Evolutionary conservation across 2,329 filamentous ascomycete species (phyloP), one percentile per base, ranked within the genome.

Genomic region (Zymoseptoria tritici): DNA sequence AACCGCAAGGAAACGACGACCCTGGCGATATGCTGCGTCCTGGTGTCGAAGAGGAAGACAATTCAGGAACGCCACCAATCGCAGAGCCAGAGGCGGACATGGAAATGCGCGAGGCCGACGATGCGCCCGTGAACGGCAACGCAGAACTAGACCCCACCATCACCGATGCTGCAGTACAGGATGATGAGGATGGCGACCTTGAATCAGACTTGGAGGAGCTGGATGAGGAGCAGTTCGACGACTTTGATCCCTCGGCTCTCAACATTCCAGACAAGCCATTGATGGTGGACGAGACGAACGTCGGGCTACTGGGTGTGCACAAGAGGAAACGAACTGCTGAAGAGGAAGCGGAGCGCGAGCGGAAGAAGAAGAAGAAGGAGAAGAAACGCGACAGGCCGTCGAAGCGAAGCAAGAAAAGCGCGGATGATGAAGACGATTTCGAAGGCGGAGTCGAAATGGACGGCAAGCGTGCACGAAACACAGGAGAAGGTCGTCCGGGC

Each of bases 251-350:
- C 0, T 79, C 78, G 59, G 81, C 83, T 57, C 79, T 87, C 49
- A 80, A 82, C 58, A 81, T 87, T 61, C 82, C 85, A 52, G 83
- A 85, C 64, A 80, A 82, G 59, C 81, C 82, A 3, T 77, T 80
- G 50, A 77, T 83, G 52, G 83, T 86, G 26, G 84, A 87, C 64
- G 83, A 85, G 62, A 81, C 81, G 62, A 86, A 84, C 59, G 75
- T 87, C 63, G 83, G 80, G 60, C 68, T 83, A 60, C 81, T 87
- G 62, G 82, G 85, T 59, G 81, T 84, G 57, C 81, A 85, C 74
- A 86, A 86, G 77, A 78, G 84, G 63, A 84, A 85, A 78, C 83
- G 89, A 59, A 87, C 81, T 46, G 83, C 81, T 55, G 83, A 82
- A 63, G 79, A 79, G 56, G 80, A 81, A 31, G 79, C 83, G 36